These are phyloP conservation scores for Phoenix roebelenii DNA, from an alignment of 176 grass and related monocot species.

Conservation along the genomic window DNA sequence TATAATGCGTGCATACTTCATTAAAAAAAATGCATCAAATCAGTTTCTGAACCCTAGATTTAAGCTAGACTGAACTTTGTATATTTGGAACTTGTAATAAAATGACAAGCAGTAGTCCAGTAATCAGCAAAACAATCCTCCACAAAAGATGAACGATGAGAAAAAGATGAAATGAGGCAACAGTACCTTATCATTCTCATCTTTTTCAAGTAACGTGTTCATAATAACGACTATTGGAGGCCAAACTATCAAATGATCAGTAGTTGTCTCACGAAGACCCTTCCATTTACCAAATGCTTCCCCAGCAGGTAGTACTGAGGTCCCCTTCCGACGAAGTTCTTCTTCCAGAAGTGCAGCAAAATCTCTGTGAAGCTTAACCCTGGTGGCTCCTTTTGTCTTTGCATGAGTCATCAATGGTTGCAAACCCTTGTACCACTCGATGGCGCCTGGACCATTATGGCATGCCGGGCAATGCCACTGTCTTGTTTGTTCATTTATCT, in stretches of 20 bases:
- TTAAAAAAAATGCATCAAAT: too few species aligned
- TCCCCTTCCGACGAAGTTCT: constrained; percentile 59
- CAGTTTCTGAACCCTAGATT: too few species aligned
- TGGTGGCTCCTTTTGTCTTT: constrained; percentile 67
- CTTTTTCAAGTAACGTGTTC: constrained; percentile 65
- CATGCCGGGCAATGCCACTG: constrained; percentile 77
- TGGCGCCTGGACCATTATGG: constrained; percentile 84
- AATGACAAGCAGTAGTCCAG: too few species aligned
- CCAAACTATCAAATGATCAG: constrained; percentile 63
- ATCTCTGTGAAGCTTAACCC: constrained; percentile 75
- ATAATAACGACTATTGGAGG: constrained; percentile 90
- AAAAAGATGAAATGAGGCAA: constrained; percentile 1
- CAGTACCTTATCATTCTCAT: constrained; percentile 67
- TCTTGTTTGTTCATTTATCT: constrained; percentile 50
- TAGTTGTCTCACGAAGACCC: constrained; percentile 45
- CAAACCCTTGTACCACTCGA: constrained; percentile 84
- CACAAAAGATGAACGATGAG: not conserved
- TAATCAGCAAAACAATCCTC: too few species aligned
- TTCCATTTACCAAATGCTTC: constrained; percentile 86
- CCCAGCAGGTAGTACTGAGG: constrained; percentile 49
- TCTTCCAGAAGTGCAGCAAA: constrained; percentile 66
- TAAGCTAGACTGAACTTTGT: too few species aligned
- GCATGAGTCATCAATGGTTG: constrained; percentile 70
- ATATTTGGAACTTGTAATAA: too few species aligned
- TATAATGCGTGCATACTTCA: too few species aligned